Evolutionary conservation across 2,329 filamentous ascomycete species (phyloP).

Genomic region (Ophiostoma montium): DNA sequence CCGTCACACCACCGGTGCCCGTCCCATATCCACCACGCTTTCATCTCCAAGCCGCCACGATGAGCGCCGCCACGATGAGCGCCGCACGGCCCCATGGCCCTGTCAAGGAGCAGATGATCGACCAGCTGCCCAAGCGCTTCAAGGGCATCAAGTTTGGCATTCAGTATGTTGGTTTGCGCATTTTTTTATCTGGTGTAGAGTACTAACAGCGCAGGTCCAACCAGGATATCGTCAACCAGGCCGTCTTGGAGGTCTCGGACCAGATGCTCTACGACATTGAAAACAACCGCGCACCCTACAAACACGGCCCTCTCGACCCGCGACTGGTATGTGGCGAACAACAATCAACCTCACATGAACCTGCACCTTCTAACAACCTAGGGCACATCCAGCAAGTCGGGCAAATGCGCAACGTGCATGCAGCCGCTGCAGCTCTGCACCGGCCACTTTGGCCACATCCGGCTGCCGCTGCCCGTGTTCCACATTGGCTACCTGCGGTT

Average conservation of each 20-base stretch:
- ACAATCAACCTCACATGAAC: too few species aligned
- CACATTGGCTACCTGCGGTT: constrained; percentile 94
- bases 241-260: constrained; percentile 88
- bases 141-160: constrained; percentile 90
- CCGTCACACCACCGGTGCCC: neutral
- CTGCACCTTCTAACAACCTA: constrained; percentile 16
- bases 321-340: constrained; percentile 56
- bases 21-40: too few species aligned
- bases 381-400: constrained; percentile 76
- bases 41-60: neutral
- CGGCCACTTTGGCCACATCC: constrained; percentile 90
- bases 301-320: constrained; percentile 75
- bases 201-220: constrained; percentile 46
- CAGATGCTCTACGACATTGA: constrained; percentile 85
- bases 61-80: constrained; percentile 5
- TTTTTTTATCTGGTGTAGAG: neutral
- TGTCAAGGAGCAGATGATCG: constrained; percentile 67
- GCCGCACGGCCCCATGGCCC: constrained; percentile 10
- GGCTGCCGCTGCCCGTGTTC: constrained; percentile 80
- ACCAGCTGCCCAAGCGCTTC: constrained; percentile 81
- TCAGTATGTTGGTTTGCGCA: constrained; percentile 38
- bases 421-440: constrained; percentile 72
- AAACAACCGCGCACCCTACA: constrained; percentile 59
- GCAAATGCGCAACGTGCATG: constrained; percentile 69
- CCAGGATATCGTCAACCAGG: constrained; percentile 90